Percentiles rank a stretch among this genome's conserved stretches.
phyloP scores from a whole-genome alignment of 352 stramenopile genomes.

The Pythium volutum region DNA sequence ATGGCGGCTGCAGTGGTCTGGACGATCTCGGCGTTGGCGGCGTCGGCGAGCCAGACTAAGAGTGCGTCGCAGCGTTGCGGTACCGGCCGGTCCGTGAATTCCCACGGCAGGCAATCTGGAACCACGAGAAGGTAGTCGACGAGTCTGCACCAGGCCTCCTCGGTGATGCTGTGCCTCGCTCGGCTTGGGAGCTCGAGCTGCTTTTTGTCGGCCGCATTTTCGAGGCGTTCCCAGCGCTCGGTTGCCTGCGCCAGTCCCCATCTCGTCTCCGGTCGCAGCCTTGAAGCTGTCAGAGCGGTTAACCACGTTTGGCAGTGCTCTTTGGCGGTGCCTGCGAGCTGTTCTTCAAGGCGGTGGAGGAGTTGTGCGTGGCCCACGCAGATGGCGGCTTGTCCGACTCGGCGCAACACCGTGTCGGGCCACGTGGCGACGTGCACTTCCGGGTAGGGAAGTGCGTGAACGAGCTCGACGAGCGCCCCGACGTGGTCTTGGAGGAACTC shows the following conservation, averaged over 20 bases:
- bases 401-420: neutral
- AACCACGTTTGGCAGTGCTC: neutral
- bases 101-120: neutral
- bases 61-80: conserved; percentile 12
- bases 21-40: neutral
- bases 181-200: neutral
- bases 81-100: neutral
- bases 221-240: neutral
- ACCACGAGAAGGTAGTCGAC: neutral
- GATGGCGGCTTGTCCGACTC: neutral
- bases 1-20: neutral
- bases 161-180: neutral
- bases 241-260: neutral
- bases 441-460: neutral
- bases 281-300: neutral
- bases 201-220: neutral
- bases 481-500: neutral
- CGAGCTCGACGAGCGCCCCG: neutral
- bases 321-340: neutral
- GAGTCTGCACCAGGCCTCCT: neutral
- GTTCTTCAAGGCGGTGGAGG: neutral
- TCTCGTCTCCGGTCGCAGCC: neutral
- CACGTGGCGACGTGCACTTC: conserved; percentile 2
- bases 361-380: neutral
- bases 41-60: neutral